Base-by-base conservation (phyloP, 805 yeast species). In the Yarrowia sp. region DNA sequence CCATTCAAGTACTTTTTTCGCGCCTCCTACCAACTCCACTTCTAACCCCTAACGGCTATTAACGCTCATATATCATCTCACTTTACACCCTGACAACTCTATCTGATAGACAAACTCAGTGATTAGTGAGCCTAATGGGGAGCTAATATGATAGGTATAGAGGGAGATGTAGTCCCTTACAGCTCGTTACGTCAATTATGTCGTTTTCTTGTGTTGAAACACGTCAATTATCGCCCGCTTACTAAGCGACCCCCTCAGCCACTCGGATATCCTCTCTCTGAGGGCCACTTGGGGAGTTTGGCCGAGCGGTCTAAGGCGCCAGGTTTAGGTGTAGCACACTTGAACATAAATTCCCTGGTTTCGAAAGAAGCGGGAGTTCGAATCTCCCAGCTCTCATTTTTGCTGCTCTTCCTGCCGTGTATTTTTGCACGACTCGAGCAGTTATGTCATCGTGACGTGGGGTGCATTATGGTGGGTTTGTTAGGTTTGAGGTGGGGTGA, bases 261-360 rank as follows among this genome's bases (percentile, higher is more conserved):
- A 5, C 32, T 26, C 32, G 32, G 32, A 26, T 26, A 26, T 26
- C 32, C 32, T 26, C 9, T 41, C 22, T 5, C 41, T 15, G 12
- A 5, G 8, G 52, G 16, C 52, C n/a, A 9, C 10, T 35, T 35
- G 16, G 65, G 65, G 65, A 59, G 65, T 59, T 59, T 68, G 53
- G 70, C 67, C 67, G 67, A 63, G 67, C 56, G 67, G 67, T 63
- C 67, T 63, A 63, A 63, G 67, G 67, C 67, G 70, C 63, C 67
- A 45, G 69, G 64, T 61, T 48, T 50, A 68, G 63, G 70, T 65
- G 65, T 45, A 45, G 35, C 65, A 59, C 65, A 45, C 65, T 59
- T 59, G 52, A 59, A 59, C n/a, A 59, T 19, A 59, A 59, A 45
- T 12, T 59, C 65, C 65, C 65, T 59, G 65, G 65, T 59, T 16